Evolutionary conservation across 2,329 filamentous ascomycete genomes (phyloP).

Genomic region (Drechslera avenae): DNA sequence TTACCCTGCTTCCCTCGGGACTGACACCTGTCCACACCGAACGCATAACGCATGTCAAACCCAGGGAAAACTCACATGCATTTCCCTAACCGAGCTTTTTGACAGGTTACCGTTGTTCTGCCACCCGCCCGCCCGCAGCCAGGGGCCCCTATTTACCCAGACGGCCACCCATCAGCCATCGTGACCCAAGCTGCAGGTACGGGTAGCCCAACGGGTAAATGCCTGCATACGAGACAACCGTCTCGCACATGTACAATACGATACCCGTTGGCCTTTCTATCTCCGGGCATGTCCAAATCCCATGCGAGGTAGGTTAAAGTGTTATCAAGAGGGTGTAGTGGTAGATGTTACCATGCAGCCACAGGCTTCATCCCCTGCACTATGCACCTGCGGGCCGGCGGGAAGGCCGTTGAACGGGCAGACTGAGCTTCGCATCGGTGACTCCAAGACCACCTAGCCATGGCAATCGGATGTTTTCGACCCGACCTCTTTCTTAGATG

Average conservation of each 20-base stretch:
- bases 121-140: too few relatives aligned
- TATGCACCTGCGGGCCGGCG: conserved; percentile 7
- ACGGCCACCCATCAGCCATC: not conserved
- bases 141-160: conserved; percentile 6
- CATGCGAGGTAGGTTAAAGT: too few relatives aligned
- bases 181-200: conserved; percentile 13
- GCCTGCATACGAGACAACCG: not conserved
- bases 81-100: too few relatives aligned
- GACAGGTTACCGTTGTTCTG: too few relatives aligned
- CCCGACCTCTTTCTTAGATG: too few relatives aligned
- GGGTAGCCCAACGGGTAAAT: conserved; percentile 15
- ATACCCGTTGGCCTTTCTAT: conserved; percentile 14
- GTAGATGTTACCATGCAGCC: not conserved
- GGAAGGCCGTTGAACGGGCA: not conserved
- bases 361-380: not conserved
- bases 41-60: too few relatives aligned
- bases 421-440: not conserved
- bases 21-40: too few relatives aligned
- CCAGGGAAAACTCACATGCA: too few relatives aligned
- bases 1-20: too few relatives aligned
- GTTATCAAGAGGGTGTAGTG: too few relatives aligned
- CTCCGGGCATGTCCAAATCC: not conserved
- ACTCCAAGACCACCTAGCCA: too few relatives aligned
- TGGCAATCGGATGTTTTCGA: too few relatives aligned
- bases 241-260: conserved; percentile 2